phyloP scores from a whole-genome alignment of 345 rosid genomes.

The Eucalyptus decipiens region DNA sequence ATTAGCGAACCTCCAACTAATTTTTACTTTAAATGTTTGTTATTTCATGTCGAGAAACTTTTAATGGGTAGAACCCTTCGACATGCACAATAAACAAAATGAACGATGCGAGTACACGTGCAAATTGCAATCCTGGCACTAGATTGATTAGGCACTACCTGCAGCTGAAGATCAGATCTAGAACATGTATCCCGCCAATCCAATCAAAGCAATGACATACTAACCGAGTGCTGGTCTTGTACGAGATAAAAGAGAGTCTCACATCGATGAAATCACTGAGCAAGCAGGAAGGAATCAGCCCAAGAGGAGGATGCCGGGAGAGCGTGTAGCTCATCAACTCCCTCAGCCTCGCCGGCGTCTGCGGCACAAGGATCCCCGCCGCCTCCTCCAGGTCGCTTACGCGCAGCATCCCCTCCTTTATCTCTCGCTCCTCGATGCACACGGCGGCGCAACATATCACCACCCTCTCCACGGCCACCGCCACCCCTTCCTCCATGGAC shows the following conservation, averaged over 20 bases:
- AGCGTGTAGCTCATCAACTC: conserved; percentile 43
- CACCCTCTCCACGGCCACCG: conserved; percentile 54
- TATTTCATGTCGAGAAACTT: too few species aligned
- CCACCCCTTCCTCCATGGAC: conserved; percentile 45
- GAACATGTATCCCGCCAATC: not conserved
- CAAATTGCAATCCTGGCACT: not conserved
- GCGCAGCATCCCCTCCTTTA: conserved; percentile 43
- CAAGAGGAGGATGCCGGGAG: conserved; percentile 27
- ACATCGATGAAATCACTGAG: conserved; percentile 55
- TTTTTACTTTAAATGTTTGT: not conserved
- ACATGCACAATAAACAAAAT: too few species aligned
- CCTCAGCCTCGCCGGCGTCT: conserved; percentile 37
- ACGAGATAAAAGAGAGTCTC: not conserved
- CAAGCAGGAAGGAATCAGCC: conserved; percentile 36
- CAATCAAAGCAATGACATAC: not conserved
- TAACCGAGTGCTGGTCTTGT: not conserved
- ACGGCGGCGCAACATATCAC: conserved; percentile 68
- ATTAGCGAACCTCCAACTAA: not conserved
- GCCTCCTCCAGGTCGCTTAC: conserved; percentile 73
- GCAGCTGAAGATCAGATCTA: not conserved
- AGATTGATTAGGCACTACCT: not conserved
- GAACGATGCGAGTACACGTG: not conserved
- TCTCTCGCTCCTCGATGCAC: conserved; percentile 74
- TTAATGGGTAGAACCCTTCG: too few species aligned
- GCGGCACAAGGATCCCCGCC: conserved; percentile 48